phyloP scores from a whole-genome alignment of 2,329 filamentous ascomycete genomes.

The Fusarium sacchari region DNA sequence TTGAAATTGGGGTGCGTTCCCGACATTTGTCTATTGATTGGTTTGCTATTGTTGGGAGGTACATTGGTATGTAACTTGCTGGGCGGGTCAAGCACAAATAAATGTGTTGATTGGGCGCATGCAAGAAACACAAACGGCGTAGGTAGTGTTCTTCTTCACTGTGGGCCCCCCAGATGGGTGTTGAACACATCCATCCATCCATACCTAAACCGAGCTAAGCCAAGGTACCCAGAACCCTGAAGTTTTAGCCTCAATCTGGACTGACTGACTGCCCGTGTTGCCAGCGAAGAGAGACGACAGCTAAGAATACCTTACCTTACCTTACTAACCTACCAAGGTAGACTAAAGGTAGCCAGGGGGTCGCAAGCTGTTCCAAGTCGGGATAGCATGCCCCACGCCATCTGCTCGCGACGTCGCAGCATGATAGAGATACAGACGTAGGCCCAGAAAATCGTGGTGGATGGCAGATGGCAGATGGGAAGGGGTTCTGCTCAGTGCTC shows the following conservation, averaged over 20 bases:
- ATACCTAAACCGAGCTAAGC: not conserved
- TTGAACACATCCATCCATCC: no score
- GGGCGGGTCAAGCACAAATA: not conserved
- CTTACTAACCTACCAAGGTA: not conserved
- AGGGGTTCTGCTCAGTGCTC: slow-evolving; percentile 14
- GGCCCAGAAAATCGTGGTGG: slow-evolving; percentile 10
- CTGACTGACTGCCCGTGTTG: slow-evolving; percentile 28
- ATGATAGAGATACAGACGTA: slow-evolving; percentile 18
- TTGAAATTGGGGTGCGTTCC: slow-evolving; percentile 7
- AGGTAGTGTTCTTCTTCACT: slow-evolving; percentile 4
- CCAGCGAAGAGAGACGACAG: slow-evolving; percentile 23
- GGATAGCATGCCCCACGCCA: slow-evolving; percentile 38
- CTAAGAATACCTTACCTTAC: slow-evolving; percentile 1
- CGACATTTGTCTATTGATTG: not conserved
- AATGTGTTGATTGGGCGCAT: slow-evolving; percentile 1
- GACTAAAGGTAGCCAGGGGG: slow-evolving; percentile 1
- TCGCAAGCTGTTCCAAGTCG: slow-evolving; percentile 39
- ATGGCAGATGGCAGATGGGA: no score
- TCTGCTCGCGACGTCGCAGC: slow-evolving; percentile 36
- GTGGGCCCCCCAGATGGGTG: slow-evolving; percentile 1
- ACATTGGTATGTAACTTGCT: not conserved
- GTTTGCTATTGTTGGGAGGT: not conserved
- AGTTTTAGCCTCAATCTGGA: slow-evolving; percentile 27
- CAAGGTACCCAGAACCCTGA: slow-evolving; percentile 7
- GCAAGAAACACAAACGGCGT: slow-evolving; percentile 15